Evolutionary conservation across 2,329 filamentous ascomycete species (phyloP).

Genomic region (Aspergillus oerlinghausenensis): DNA sequence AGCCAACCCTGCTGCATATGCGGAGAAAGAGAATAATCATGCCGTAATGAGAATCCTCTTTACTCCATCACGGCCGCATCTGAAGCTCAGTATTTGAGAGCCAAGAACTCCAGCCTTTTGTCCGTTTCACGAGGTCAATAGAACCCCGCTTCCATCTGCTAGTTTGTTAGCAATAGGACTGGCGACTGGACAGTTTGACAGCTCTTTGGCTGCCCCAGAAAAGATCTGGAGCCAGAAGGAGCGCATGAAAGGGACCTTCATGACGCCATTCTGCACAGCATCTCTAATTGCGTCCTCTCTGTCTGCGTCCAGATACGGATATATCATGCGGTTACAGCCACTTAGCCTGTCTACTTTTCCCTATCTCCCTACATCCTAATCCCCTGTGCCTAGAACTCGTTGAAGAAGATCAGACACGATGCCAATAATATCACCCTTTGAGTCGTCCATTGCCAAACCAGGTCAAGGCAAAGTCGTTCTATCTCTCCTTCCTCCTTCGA

Average conservation of each 20-base stretch:
- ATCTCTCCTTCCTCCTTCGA: conserved; percentile 64
- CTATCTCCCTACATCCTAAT: conserved; percentile 1
- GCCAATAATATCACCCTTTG: conserved; percentile 64
- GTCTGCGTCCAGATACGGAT: neutral
- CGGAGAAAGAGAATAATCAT: conserved; percentile 13
- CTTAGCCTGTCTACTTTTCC: neutral
- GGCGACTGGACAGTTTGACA: neutral
- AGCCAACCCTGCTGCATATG: neutral
- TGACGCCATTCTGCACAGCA: conserved; percentile 9
- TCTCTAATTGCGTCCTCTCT: neutral
- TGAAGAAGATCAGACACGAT: conserved; percentile 20
- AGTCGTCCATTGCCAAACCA: conserved; percentile 65
- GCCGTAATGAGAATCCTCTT: conserved; percentile 20
- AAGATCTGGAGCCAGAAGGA: conserved; percentile 9
- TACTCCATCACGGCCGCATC: conserved; percentile 9
- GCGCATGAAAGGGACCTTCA: conserved; percentile 1
- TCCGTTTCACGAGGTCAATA: conserved; percentile 6
- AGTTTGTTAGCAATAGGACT: neutral
- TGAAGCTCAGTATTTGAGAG: conserved; percentile 6
- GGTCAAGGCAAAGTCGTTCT: conserved; percentile 76
- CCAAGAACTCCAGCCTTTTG: conserved; percentile 10
- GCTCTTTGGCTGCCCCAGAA: conserved; percentile 6
- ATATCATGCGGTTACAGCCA: conserved; percentile 9
- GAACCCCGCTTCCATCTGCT: conserved; percentile 12
- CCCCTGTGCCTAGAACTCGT: conserved; percentile 1